Conservation (phyloP, 2,329 filamentous ascomycete genomes). For the Venturia aucupariae region DNA sequence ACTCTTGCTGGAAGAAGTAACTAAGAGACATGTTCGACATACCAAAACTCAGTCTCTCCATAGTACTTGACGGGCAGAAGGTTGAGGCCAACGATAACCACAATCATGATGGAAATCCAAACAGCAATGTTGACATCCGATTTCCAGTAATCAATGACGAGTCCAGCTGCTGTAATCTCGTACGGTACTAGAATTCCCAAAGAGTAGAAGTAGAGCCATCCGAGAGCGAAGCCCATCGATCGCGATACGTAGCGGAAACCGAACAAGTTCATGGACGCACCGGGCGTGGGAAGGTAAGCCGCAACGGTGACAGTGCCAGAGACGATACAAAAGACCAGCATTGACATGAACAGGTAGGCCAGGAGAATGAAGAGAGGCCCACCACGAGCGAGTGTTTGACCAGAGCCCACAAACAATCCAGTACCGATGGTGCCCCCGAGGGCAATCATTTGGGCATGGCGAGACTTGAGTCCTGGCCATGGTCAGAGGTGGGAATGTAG, state of each 20-base stretch:
- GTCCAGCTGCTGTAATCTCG: conserved; percentile 68
- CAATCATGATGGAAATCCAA: conserved; percentile 55
- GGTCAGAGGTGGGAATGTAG: not conserved
- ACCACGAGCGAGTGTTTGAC: conserved; percentile 28
- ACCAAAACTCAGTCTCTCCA: conserved; percentile 43
- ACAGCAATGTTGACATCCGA: conserved; percentile 62
- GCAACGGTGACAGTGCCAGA: conserved; percentile 46
- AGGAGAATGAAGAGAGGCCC: conserved; percentile 37
- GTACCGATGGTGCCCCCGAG: conserved; percentile 61
- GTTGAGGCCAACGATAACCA: conserved; percentile 36
- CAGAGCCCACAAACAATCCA: conserved; percentile 33
- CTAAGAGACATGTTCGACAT: conserved; percentile 28
- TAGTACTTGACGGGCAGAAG: conserved; percentile 49
- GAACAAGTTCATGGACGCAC: conserved; percentile 43
- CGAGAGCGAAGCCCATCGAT: conserved; percentile 36
- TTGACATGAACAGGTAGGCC: conserved; percentile 36
- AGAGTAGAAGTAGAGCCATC: conserved; percentile 45
- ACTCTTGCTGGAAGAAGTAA: conserved; percentile 17
- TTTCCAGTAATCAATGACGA: conserved; percentile 67
- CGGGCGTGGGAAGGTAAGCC: conserved; percentile 50
- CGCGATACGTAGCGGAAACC: conserved; percentile 36
- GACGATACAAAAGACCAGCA: conserved; percentile 38
- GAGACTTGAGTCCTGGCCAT: conserved; percentile 37
- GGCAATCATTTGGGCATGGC: conserved; percentile 55
- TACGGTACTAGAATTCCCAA: conserved; percentile 73